Percentiles rank a stretch among this genome's conserved stretches.
These are phyloP conservation scores for Physcomitrium patens DNA, from an alignment of 225 moss, liverwort and hornwort species.

Conservation along the genomic window DNA sequence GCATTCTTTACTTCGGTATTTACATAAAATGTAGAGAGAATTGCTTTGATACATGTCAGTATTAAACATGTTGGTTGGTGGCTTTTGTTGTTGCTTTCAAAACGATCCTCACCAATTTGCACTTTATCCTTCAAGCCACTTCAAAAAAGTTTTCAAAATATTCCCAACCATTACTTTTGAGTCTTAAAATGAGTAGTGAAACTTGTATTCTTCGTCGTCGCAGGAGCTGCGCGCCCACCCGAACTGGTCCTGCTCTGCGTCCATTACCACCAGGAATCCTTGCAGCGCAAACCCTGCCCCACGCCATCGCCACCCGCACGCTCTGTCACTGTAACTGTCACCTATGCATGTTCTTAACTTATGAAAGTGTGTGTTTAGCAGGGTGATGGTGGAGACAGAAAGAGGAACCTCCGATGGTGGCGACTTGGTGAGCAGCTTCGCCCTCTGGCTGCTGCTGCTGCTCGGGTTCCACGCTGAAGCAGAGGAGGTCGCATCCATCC, in stretches of 20 bases:
- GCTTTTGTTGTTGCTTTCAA: too few species aligned
- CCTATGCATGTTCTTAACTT: background rate
- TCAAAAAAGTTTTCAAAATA: too few species aligned
- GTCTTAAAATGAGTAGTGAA: too few species aligned
- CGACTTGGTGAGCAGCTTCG: conserved; percentile 4
- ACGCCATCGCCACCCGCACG: too few species aligned
- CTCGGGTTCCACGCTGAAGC: conserved; percentile 17
- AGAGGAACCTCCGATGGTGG: conserved; percentile 24
- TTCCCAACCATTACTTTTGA: too few species aligned
- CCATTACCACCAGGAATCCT: conserved; percentile 27
- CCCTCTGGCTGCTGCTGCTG: background rate
- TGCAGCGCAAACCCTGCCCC: conserved; percentile 26
- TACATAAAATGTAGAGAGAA: too few species aligned
- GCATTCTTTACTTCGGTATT: too few species aligned
- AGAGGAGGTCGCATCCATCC: conserved; percentile 24
- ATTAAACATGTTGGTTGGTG: too few species aligned
- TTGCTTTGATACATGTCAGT: too few species aligned
- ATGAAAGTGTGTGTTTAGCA: too few species aligned
- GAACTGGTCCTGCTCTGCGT: conserved; percentile 7
- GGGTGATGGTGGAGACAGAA: background rate
- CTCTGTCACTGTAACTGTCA: background rate
- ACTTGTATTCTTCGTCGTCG: background rate
- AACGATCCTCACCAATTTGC: too few species aligned
- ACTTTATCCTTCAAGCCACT: too few species aligned
- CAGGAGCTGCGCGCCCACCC: conserved; percentile 11